Evolutionary conservation across 169 alveolate genomes (phyloP).

Genomic region (Plasmodium sp.): DNA sequence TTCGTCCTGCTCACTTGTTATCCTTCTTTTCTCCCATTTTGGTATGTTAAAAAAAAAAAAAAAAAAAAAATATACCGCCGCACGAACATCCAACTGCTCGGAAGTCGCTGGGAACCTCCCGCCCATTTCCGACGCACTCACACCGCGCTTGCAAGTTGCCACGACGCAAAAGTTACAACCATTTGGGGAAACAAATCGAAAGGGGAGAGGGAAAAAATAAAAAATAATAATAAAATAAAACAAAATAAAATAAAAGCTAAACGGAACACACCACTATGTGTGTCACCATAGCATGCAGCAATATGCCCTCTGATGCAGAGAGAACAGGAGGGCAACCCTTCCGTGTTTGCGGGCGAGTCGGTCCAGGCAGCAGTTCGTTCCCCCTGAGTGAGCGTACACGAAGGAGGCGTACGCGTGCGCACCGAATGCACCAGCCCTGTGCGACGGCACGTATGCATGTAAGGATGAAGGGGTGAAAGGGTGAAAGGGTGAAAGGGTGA

Average conservation of each 20-base stretch:
- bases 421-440: background rate
- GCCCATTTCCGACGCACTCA: background rate
- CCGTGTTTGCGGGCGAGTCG: background rate
- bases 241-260: no score
- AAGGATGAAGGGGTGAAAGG: no score
- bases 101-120: background rate
- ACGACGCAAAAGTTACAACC: background rate
- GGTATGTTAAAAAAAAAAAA: background rate
- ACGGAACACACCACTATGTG: background rate
- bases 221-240: background rate
- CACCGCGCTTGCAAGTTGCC: background rate
- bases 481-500: no score
- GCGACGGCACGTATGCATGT: background rate
- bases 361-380: background rate
- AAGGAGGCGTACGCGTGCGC: background rate
- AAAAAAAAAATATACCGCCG: background rate
- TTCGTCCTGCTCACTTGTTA: background rate
- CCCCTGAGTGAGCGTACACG: background rate
- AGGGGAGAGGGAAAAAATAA: background rate
- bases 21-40: background rate
- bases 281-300: background rate
- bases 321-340: background rate
- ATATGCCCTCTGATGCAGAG: background rate
- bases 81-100: background rate
- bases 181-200: background rate